Evolutionary conservation across 306 rosid species (phyloP).

Genomic region (Cucurbita maxima): DNA sequence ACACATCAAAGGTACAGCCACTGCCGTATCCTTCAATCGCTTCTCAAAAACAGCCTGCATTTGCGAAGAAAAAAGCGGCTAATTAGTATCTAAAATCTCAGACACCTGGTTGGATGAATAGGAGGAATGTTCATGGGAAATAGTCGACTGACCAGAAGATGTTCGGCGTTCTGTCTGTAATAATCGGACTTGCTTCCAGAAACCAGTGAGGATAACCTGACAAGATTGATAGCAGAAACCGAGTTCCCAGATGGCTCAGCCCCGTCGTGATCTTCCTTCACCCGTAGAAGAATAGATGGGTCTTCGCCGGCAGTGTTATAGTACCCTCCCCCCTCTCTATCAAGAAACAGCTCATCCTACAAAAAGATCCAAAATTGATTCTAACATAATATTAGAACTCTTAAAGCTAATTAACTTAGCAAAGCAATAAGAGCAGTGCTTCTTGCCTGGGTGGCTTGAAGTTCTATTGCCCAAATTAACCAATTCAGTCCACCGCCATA

Average conservation of each 20-base stretch:
- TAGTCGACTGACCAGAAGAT: conserved; percentile 41
- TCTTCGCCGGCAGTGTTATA: conserved; percentile 85
- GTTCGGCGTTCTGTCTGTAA: conserved; percentile 65
- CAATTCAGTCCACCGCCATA: conserved; percentile 61
- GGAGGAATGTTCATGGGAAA: neutral
- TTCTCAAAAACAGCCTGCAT: conserved; percentile 77
- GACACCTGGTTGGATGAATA: neutral
- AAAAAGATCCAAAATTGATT: neutral
- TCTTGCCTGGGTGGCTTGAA: conserved; percentile 79
- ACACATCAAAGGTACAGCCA: conserved; percentile 99
- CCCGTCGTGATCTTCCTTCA: conserved; percentile 92
- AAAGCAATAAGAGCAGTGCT: neutral
- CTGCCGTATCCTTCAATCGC: conserved; percentile 55
- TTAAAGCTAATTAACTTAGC: neutral
- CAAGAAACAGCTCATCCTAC: conserved; percentile 88
- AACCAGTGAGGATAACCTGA: conserved; percentile 59
- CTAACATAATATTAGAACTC: neutral
- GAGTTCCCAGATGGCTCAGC: conserved; percentile 98
- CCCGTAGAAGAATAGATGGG: conserved; percentile 69
- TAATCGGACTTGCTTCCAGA: conserved; percentile 45
- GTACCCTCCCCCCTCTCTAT: conserved; percentile 81
- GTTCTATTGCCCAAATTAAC: conserved; percentile 74
- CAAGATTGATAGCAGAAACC: conserved; percentile 59
- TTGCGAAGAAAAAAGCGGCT: neutral
- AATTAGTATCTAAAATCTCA: neutral